Evolutionary conservation across 1,284 basidiomycete species (phyloP).

Genomic region (Rhodotorula glutinis): DNA sequence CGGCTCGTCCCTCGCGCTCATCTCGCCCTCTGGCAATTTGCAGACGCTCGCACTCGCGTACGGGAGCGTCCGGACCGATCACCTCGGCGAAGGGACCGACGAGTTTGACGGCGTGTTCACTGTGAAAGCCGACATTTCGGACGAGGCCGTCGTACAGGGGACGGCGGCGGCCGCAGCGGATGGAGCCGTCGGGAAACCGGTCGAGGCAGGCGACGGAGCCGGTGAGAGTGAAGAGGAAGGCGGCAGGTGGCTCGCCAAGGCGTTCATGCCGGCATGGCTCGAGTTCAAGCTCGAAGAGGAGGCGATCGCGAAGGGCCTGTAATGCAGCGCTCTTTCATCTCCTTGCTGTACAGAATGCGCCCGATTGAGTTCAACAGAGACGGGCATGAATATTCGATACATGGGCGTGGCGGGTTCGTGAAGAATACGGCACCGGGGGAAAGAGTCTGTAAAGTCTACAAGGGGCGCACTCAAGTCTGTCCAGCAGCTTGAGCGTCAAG

Average conservation of each 20-base stretch:
- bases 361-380: too few species aligned
- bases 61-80: slow-evolving; percentile 38
- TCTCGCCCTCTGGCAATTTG: slow-evolving; percentile 6
- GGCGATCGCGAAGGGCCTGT: slow-evolving; percentile 12
- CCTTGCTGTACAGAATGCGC: too few species aligned
- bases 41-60: slow-evolving; percentile 35
- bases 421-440: background rate
- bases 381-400: background rate
- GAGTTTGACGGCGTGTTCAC: slow-evolving; percentile 28
- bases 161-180: background rate
- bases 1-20: slow-evolving; percentile 34
- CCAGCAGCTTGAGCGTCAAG: slow-evolving; percentile 18
- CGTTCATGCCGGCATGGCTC: slow-evolving; percentile 35
- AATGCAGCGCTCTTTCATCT: too few species aligned
- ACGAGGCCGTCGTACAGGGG: slow-evolving; percentile 7
- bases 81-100: slow-evolving; percentile 21
- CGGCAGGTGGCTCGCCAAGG: slow-evolving; percentile 37
- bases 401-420: background rate
- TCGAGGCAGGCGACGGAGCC: slow-evolving; percentile 12
- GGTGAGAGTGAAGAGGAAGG: slow-evolving; percentile 33
- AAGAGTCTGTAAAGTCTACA: background rate
- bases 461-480: background rate
- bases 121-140: slow-evolving; percentile 15
- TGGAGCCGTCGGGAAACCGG: background rate
- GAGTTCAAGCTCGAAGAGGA: slow-evolving; percentile 30